Conservation (phyloP, 1,284 basidiomycete species). For the Schizopora paradoxa region DNA sequence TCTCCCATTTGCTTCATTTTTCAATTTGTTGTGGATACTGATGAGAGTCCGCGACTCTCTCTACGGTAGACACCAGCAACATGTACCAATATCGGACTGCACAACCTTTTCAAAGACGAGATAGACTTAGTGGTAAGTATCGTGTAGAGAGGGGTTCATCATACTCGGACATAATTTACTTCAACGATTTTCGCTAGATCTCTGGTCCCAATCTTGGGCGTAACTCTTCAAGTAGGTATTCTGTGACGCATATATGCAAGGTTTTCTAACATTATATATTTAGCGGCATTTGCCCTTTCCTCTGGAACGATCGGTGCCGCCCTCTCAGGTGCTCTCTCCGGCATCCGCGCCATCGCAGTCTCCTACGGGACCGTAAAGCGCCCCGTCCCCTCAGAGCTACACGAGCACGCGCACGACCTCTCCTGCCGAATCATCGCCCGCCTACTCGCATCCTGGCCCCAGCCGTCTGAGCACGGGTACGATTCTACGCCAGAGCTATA, state of each 20-base stretch:
- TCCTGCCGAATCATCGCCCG: conserved; percentile 62
- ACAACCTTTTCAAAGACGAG: conserved; percentile 79
- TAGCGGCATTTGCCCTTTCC: conserved; percentile 80
- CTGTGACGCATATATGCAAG: not conserved
- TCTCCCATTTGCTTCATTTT: conserved; percentile 6
- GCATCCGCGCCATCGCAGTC: conserved; percentile 67
- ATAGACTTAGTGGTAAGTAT: conserved; percentile 79
- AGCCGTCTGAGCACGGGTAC: conserved; percentile 54
- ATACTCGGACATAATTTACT: not conserved
- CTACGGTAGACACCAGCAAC: conserved; percentile 78
- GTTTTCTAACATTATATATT: conserved; percentile 13
- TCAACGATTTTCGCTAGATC: conserved; percentile 39
- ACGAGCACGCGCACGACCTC: conserved; percentile 67
- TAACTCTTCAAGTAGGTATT: conserved; percentile 64
- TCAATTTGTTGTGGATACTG: conserved; percentile 1
- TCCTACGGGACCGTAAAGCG: conserved; percentile 80
- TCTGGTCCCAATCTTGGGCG: conserved; percentile 76
- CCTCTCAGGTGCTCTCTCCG: conserved; percentile 71
- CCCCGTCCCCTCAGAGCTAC: conserved; percentile 56
- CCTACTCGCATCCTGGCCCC: conserved; percentile 75
- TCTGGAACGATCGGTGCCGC: conserved; percentile 91
- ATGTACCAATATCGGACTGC: conserved; percentile 83
- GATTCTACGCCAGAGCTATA: conserved; percentile 80
- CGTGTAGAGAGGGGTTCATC: not conserved
- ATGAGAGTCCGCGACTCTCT: not conserved